Conservation (phyloP, 129 eudicot species). For the Flaveria ramosissima region DNA sequence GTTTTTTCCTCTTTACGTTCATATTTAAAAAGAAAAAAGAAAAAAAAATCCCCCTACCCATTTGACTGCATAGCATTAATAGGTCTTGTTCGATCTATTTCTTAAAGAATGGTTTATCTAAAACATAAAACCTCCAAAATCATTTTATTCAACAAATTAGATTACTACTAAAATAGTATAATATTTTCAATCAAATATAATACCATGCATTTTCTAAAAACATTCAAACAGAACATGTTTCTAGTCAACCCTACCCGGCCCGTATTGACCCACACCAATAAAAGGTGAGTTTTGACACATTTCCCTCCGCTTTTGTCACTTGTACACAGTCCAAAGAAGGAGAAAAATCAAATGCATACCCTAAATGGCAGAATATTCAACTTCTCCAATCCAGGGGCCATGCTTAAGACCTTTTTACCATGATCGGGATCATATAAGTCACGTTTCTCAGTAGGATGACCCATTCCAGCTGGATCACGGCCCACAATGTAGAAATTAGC, state of each 20-base stretch:
- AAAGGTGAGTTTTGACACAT: neutral
- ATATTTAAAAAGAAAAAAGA: too few species aligned
- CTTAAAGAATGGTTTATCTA: neutral
- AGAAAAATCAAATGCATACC: conserved; percentile 46
- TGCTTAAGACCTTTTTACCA: conserved; percentile 90
- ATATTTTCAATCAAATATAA: too few species aligned
- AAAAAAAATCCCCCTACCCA: too few species aligned
- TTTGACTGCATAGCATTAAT: too few species aligned
- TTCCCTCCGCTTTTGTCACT: neutral
- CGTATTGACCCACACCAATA: neutral
- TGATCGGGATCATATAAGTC: conserved; percentile 96
- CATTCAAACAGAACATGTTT: neutral
- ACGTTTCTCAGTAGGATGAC: conserved; percentile 90
- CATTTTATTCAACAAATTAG: too few species aligned
- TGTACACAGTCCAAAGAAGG: neutral
- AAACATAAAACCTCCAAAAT: neutral
- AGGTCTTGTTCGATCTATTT: neutral
- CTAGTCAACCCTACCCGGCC: neutral
- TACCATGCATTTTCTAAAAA: too few species aligned
- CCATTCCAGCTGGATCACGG: conserved; percentile 98
- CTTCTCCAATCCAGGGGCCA: conserved; percentile 90
- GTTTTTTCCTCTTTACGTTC: too few species aligned
- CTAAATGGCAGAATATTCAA: conserved; percentile 85
- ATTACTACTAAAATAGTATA: too few species aligned
- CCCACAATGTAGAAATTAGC: conserved; percentile 96